A percentile compares a stretch with the other conserved stretches of the same genome.
Conservation (phyloP, 371 early-diverging fungal species). For the Mucor mucedo region DNA sequence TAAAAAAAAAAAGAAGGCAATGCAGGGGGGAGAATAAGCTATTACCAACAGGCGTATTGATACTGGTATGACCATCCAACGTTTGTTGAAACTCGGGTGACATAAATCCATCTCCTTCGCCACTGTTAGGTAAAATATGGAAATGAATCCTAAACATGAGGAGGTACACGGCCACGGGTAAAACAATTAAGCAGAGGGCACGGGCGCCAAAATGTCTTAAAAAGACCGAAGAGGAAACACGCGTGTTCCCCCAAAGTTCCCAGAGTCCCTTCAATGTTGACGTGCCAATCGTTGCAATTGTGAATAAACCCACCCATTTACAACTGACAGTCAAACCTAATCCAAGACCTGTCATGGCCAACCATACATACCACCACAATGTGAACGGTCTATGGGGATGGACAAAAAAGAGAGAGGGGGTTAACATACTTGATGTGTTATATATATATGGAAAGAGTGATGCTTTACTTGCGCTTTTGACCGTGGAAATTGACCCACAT, state of each 20-base stretch:
- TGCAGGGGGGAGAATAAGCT: neutral
- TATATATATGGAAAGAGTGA: neutral
- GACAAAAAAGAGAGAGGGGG: too few relatives aligned
- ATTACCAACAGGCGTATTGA: slow-evolving; percentile 55
- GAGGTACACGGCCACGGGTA: slow-evolving; percentile 88
- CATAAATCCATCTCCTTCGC: slow-evolving; percentile 97
- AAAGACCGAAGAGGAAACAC: slow-evolving; percentile 43
- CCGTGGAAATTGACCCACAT: slow-evolving; percentile 83
- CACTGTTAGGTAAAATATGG: slow-evolving; percentile 74
- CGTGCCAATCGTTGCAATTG: slow-evolving; percentile 83
- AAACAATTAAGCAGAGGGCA: slow-evolving; percentile 78
- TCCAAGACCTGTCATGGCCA: slow-evolving; percentile 67
- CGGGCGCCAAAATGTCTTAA: slow-evolving; percentile 77
- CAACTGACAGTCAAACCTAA: slow-evolving; percentile 69
- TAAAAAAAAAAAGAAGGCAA: too few relatives aligned
- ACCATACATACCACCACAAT: slow-evolving; percentile 76
- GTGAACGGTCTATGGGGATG: slow-evolving; percentile 59
- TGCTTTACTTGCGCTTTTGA: slow-evolving; percentile 39
- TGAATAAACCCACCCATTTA: slow-evolving; percentile 93
- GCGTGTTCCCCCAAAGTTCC: slow-evolving; percentile 80
- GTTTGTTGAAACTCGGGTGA: slow-evolving; percentile 92
- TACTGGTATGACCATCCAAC: slow-evolving; percentile 77
- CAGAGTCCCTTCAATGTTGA: slow-evolving; percentile 85
- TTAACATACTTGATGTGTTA: neutral
- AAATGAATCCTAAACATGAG: slow-evolving; percentile 93